phyloP scores from a whole-genome alignment of 2,329 filamentous ascomycete genomes.

The Tolypocladium pustulatum region DNA sequence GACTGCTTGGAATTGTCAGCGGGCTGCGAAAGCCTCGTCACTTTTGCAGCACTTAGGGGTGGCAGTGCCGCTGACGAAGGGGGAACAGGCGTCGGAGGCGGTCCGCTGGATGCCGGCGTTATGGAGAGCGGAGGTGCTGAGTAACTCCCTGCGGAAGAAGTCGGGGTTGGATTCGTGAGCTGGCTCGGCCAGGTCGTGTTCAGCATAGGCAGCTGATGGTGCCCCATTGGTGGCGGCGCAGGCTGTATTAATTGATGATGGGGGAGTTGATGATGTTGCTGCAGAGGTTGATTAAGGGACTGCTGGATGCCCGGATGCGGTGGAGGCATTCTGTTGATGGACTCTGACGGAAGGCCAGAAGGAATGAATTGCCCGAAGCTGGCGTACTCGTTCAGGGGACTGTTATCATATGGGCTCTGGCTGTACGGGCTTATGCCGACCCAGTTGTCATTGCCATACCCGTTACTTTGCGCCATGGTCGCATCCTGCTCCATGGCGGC shows the following conservation, averaged over 20 bases:
- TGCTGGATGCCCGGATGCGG: conserved; percentile 29
- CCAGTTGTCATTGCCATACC: conserved; percentile 38
- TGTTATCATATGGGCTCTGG: conserved; percentile 41
- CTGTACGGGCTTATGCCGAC: conserved; percentile 51
- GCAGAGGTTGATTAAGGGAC: conserved; percentile 9
- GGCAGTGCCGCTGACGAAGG: not conserved
- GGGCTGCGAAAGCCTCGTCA: not conserved
- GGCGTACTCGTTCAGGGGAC: conserved; percentile 55
- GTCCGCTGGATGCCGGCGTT: conserved; percentile 40
- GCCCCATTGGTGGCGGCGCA: conserved; percentile 33
- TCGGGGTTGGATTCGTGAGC: conserved; percentile 57
- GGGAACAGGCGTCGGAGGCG: conserved; percentile 23
- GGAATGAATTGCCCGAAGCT: conserved; percentile 45
- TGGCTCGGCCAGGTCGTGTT: conserved; percentile 75
- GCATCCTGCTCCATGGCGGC: conserved; percentile 19
- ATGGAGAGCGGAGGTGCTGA: conserved; percentile 49
- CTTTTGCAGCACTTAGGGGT: not conserved
- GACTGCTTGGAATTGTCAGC: conserved; percentile 15
- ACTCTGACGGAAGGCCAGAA: conserved; percentile 39
- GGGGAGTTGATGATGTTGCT: conserved; percentile 12
- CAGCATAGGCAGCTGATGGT: conserved; percentile 55
- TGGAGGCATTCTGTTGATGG: conserved; percentile 42
- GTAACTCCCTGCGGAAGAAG: conserved; percentile 35
- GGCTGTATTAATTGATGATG: conserved; percentile 22
- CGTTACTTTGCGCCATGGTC: conserved; percentile 18